phyloP scores from a whole-genome alignment of 441 rosid species.

The Theobroma grandiflorum region DNA sequence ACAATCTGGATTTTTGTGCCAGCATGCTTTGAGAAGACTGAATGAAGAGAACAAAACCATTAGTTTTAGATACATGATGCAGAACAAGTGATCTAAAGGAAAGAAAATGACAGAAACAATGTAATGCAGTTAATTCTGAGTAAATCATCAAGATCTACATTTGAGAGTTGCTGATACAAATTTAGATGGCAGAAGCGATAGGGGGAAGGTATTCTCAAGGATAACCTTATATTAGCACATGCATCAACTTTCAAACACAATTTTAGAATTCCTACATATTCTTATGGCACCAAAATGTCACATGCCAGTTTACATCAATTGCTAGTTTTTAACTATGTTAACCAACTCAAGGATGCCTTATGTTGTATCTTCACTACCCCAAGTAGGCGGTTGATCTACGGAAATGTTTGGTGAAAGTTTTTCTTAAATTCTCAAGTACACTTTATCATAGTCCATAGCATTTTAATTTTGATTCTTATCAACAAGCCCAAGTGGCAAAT shows the following conservation, averaged over 20 bases:
- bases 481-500: constrained; percentile 8
- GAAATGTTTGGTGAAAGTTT: constrained; percentile 3
- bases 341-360: constrained; percentile 4
- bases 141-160: background rate
- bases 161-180: background rate
- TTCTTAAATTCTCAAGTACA: background rate
- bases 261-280: background rate
- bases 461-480: background rate
- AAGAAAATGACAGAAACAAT: background rate
- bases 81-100: background rate
- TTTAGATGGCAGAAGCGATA: background rate
- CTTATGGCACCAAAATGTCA: background rate
- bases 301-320: background rate
- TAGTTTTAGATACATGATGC: background rate
- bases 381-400: background rate
- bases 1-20: constrained; percentile 72
- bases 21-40: constrained; percentile 71
- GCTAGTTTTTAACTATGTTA: background rate
- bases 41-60: constrained; percentile 21
- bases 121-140: background rate
- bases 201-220: background rate
- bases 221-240: background rate
- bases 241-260: background rate
- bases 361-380: background rate
- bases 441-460: background rate